Percentiles rank a stretch among this genome's conserved stretches.
Evolutionary conservation across 2,329 filamentous ascomycete species (phyloP).

Genomic region (Phaeosphaeria sp.): DNA sequence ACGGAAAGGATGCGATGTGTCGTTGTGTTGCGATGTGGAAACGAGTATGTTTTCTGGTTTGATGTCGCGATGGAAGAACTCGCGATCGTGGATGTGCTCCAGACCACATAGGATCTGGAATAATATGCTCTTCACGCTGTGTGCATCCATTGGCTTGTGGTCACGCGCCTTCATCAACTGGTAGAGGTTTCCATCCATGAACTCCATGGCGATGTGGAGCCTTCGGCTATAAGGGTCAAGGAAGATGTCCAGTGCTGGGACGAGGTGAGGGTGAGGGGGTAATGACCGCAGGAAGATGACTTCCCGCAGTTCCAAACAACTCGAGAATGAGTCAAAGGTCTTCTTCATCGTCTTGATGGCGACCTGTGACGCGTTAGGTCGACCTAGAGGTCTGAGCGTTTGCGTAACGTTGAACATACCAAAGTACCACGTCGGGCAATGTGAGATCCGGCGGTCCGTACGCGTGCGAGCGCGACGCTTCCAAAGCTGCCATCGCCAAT

Average conservation of each 20-base stretch:
- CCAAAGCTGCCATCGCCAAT: slow-evolving; percentile 99
- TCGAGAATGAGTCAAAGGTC: slow-evolving; percentile 89
- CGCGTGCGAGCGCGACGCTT: slow-evolving; percentile 89
- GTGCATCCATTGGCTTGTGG: slow-evolving; percentile 89
- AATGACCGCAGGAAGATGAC: slow-evolving; percentile 95
- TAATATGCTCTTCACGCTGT: slow-evolving; percentile 95
- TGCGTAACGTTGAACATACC: slow-evolving; percentile 64
- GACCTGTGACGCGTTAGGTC: slow-evolving; percentile 65
- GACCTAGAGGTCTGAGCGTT: slow-evolving; percentile 8
- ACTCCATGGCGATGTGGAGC: slow-evolving; percentile 98
- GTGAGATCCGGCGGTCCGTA: slow-evolving; percentile 86
- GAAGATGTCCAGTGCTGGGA: slow-evolving; percentile 98
- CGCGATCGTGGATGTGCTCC: slow-evolving; percentile 95
- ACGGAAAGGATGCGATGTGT: slow-evolving; percentile 83
- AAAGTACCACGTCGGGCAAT: slow-evolving; percentile 90
- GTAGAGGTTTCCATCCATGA: slow-evolving; percentile 99
- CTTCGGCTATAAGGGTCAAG: slow-evolving; percentile 95
- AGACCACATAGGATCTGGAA: slow-evolving; percentile 96
- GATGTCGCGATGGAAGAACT: slow-evolving; percentile 98
- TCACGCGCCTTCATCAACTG: slow-evolving; percentile 98
- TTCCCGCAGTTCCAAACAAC: slow-evolving; percentile 92
- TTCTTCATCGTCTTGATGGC: slow-evolving; percentile 99
- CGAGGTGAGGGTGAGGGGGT: slow-evolving; percentile 86
- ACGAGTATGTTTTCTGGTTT: slow-evolving; percentile 99
- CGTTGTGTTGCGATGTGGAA: slow-evolving; percentile 84